phyloP scores from a whole-genome alignment of 2,329 filamentous ascomycete genomes.

The Thielaviopsis musarum region DNA sequence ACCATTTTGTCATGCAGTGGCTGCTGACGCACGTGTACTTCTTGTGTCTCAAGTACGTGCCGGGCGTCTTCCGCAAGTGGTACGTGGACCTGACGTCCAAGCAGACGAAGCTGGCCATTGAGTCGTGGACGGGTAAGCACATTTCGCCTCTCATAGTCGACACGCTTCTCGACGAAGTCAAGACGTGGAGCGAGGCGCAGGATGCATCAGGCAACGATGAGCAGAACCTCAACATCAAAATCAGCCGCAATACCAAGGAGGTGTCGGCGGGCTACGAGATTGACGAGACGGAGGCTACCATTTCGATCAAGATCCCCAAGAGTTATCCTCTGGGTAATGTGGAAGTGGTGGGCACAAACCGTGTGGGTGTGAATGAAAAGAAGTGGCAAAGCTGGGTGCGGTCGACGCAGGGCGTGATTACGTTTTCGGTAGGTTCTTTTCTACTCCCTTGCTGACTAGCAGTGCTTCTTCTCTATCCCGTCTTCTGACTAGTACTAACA shows the following conservation, averaged over 20 bases:
- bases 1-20: constrained; percentile 52
- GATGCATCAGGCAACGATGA: constrained; percentile 31
- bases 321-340: constrained; percentile 73
- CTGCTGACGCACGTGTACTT: constrained; percentile 78
- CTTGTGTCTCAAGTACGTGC: constrained; percentile 57
- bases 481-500: constrained; percentile 1
- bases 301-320: constrained; percentile 63
- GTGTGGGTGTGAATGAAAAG: constrained; percentile 74
- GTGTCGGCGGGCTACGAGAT: constrained; percentile 73
- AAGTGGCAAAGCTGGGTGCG: constrained; percentile 89
- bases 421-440: constrained; percentile 47
- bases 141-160: constrained; percentile 57
- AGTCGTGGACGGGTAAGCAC: constrained; percentile 70
- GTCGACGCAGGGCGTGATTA: constrained; percentile 80
- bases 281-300: constrained; percentile 70
- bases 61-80: constrained; percentile 68
- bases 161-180: constrained; percentile 49
- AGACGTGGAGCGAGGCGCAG: constrained; percentile 44
- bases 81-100: constrained; percentile 66
- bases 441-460: neutral
- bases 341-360: constrained; percentile 56
- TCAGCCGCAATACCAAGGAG: constrained; percentile 55
- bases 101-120: constrained; percentile 63
- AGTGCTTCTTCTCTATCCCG: too few relatives aligned
- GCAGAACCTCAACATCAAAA: constrained; percentile 47